Conservation (phyloP, 2,329 filamentous ascomycete genomes). For the Fusarium papillatum region DNA sequence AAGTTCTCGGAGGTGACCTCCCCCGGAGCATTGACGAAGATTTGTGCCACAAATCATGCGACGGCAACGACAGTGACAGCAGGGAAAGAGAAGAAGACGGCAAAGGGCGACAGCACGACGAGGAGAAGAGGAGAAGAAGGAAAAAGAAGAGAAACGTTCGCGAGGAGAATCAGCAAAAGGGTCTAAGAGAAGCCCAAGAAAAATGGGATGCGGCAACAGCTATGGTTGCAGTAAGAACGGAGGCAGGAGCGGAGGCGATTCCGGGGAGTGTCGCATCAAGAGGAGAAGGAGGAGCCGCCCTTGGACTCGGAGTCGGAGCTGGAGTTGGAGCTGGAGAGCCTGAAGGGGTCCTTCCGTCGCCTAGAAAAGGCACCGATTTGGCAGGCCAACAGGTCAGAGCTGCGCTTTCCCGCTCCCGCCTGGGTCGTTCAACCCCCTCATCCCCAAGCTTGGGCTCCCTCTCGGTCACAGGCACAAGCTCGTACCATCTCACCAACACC, state of each 20-base stretch:
- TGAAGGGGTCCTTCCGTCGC: slow-evolving; percentile 32
- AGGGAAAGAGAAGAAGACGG: slow-evolving; percentile 1
- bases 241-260: slow-evolving; percentile 26
- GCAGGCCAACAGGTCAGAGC: slow-evolving; percentile 37
- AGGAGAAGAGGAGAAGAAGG: neutral
- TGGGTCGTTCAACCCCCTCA: slow-evolving; percentile 36
- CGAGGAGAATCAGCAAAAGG: slow-evolving; percentile 34
- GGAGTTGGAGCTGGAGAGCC: neutral
- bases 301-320: neutral
- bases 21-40: slow-evolving; percentile 21
- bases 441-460: slow-evolving; percentile 31
- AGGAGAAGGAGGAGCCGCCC: slow-evolving; percentile 8
- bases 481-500: slow-evolving; percentile 29
- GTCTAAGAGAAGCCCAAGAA: slow-evolving; percentile 38
- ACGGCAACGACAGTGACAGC: slow-evolving; percentile 8
- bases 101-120: slow-evolving; percentile 4
- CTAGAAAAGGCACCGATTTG: slow-evolving; percentile 38
- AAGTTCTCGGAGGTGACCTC: slow-evolving; percentile 25
- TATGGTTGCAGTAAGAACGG: slow-evolving; percentile 28
- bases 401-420: slow-evolving; percentile 36
- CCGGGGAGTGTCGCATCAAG: slow-evolving; percentile 25
- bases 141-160: slow-evolving; percentile 10
- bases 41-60: slow-evolving; percentile 11
- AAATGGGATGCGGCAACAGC: slow-evolving; percentile 39
- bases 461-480: slow-evolving; percentile 20